Evolutionary conservation across 2,329 filamentous ascomycete genomes (phyloP).

Genomic region (Fusarium longipes): DNA sequence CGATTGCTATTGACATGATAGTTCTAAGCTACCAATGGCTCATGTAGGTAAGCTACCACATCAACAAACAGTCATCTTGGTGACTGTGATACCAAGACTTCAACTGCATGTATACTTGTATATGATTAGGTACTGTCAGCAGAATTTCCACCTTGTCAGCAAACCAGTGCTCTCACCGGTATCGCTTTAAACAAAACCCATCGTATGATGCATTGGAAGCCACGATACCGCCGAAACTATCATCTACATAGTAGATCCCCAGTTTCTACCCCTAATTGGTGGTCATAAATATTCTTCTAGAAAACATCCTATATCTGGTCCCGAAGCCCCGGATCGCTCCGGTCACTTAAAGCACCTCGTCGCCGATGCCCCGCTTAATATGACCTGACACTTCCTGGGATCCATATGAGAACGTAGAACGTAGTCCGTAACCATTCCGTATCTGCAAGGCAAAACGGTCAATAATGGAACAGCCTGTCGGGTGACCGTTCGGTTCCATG

Average conservation of each 20-base stretch:
- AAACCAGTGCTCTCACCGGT: not conserved
- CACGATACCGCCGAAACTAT: slow-evolving; percentile 15
- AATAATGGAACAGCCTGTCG: slow-evolving; percentile 4
- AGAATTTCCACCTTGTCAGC: not conserved
- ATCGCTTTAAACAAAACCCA: not conserved
- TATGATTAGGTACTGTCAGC: not conserved
- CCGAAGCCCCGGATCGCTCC: slow-evolving; percentile 42
- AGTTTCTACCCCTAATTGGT: slow-evolving; percentile 6
- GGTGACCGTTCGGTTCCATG: not conserved
- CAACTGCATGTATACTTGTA: not conserved
- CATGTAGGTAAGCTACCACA: not conserved
- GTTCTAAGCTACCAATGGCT: not conserved
- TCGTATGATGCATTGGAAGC: not conserved
- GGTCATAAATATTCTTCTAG: slow-evolving; percentile 1
- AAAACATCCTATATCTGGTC: slow-evolving; percentile 28
- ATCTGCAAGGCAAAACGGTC: slow-evolving; percentile 35
- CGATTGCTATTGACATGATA: not conserved
- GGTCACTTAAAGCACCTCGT: slow-evolving; percentile 37
- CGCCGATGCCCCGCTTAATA: slow-evolving; percentile 39
- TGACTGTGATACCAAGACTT: not conserved
- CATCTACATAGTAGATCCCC: not conserved
- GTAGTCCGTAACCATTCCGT: slow-evolving; percentile 35
- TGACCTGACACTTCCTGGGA: slow-evolving; percentile 42
- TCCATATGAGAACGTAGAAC: slow-evolving; percentile 6
- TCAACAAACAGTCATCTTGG: not conserved